Base-by-base conservation (phyloP, 225 moss, liverwort and hornwort genomes). In the Sphagnum tenellum region DNA sequence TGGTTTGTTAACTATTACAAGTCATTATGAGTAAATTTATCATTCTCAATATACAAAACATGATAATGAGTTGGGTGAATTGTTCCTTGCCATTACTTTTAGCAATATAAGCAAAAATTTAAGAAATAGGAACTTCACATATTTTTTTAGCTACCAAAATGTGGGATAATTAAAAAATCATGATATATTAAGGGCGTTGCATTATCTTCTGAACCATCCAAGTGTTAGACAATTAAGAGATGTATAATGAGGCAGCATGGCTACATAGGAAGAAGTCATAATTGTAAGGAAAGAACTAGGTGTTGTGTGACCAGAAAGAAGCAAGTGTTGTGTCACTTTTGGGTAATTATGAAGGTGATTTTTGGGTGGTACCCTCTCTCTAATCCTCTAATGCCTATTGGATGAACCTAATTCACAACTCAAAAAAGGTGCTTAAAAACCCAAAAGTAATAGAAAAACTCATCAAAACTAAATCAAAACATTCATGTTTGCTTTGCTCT, bases 1-100 rank as follows among this genome's bases (percentile, higher is more conserved):
- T 71, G 64, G 52, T 87, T 82, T 3, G 82, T 87, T 56, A 80
- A 66, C 3, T 75, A 67, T 67, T 87, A 82, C 45, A 87, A 9
- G 4, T 82, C 77, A 59, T 82, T 82, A 2, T 77, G 56, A 2
- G 73, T 50, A 47, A 83, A 82, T 2, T 77, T 79, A 29, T 29
- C 29, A 49, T 75, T 87, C 62, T 87, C 86, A 49, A 83, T 79
- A 11, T 80, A 78, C 44, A 87, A 62, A 3, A 87, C 80, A 57
- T 87, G 86, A 61, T 87, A 83, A 61, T 87, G 86, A 3, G 86
- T 87, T 2, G 86, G 86, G 46, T 82, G 70, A 0, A 77, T 73
- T 0, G 86, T 87, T 54, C 86, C 86, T 82, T 86, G 79, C 1
- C 29, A 47, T 29, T 29, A 29, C 29, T 29, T 29, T 1, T 1